Base-by-base conservation (phyloP, 2,329 filamentous ascomycete genomes). In the Calonectria honghensis region DNA sequence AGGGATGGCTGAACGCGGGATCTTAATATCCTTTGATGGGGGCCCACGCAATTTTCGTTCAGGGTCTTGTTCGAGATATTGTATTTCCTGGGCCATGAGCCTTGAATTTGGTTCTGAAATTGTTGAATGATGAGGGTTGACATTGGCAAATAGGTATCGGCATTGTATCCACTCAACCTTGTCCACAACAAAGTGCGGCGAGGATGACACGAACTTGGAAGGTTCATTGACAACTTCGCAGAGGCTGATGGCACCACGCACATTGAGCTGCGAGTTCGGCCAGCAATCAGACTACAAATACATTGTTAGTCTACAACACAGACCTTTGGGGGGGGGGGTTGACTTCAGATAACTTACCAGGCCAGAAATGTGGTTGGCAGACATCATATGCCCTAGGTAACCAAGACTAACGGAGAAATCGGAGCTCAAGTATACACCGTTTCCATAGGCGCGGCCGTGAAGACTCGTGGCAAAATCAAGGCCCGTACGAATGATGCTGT, bases 141-240 rank as follows among this genome's bases (percentile, higher is more conserved):
- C 79, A 18, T 77, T 68, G 27, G 88, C 91, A 78, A 98, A 94
- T 2, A 98, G 88, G 83, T 97, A 98, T 54, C 96, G 91, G 32
- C 95, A 96, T 81, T 97, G 95, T 73, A 98, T 96, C 96, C 96
- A 98, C 80, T 97, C 93, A 13, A 94, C 86, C 57, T 95, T 88
- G 32, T 90, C 83, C 1, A 98, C 92, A 11, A 98, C 96, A 61
- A 94, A 92, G 84, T 93, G 91, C 0, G 93, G 93, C 0, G 0
- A 76, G 0, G 11, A 79, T 75, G 86, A 89, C 6, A 89, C 83
- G 79, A 94, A 98, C 57, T 93, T 81, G 0, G 83, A 66, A 0
- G 95, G 92, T 0, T 89, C 88, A 81, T 98, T 98, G 80, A 98
- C 92, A 57, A 98, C 92, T 82, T 98, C 96, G 79, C 96, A 97